These are phyloP conservation scores for Scytalidium lignicola DNA, from an alignment of 2,329 filamentous ascomycete genomes.

Conservation along the genomic window DNA sequence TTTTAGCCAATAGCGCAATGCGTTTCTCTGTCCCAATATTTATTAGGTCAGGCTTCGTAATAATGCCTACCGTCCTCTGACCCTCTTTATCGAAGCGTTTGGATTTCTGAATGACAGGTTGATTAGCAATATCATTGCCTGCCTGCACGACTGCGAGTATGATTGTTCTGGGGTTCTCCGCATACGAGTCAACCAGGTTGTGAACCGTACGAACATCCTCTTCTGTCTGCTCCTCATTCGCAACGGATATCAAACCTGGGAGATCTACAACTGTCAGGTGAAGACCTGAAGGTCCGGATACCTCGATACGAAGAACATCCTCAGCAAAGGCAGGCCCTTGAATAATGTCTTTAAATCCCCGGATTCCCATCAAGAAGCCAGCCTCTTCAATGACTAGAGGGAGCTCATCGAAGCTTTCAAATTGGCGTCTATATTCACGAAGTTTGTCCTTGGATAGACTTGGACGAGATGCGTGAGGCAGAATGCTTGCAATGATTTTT, in stretches of 20 bases:
- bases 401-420: conserved; percentile 18
- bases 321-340: conserved; percentile 11
- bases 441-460: conserved; percentile 5
- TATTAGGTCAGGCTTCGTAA: conserved; percentile 38
- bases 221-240: conserved; percentile 28
- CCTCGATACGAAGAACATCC: conserved; percentile 9
- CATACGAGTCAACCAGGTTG: conserved; percentile 35
- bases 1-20: conserved; percentile 5
- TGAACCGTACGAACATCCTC: conserved; percentile 30
- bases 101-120: conserved; percentile 38
- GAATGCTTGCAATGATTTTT: conserved; percentile 13
- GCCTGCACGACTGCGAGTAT: conserved; percentile 41
- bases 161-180: conserved; percentile 36
- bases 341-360: conserved; percentile 17
- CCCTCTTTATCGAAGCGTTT: conserved; percentile 30
- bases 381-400: conserved; percentile 17
- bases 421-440: conserved; percentile 7
- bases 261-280: conserved; percentile 44
- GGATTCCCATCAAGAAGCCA: conserved; percentile 14
- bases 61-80: conserved; percentile 33
- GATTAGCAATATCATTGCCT: conserved; percentile 33
- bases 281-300: conserved; percentile 8
- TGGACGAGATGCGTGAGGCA: conserved; percentile 10
- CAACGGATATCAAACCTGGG: conserved; percentile 37
- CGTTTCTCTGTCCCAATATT: conserved; percentile 9